These are phyloP conservation scores for Stemphylium vesicarium DNA, from an alignment of 2,329 filamentous ascomycete genomes.

Conservation along the genomic window DNA sequence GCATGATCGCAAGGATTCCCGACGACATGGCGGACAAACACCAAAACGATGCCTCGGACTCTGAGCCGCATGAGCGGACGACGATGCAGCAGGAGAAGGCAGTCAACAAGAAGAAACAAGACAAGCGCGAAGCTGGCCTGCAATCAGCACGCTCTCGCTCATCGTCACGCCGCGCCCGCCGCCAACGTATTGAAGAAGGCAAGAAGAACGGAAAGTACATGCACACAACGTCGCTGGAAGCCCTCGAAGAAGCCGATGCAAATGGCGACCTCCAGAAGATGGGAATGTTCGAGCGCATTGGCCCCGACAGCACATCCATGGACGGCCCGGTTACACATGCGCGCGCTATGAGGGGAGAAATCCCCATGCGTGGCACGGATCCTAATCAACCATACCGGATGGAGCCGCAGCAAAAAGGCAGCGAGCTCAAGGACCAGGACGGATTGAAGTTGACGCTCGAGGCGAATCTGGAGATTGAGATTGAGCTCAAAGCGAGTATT, in stretches of 20 bases:
- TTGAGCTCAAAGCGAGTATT: conserved; percentile 84
- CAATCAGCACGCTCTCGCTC: conserved; percentile 56
- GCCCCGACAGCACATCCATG: conserved; percentile 62
- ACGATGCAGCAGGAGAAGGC: conserved; percentile 56
- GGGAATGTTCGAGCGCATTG: conserved; percentile 62
- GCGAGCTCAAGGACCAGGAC: conserved; percentile 61
- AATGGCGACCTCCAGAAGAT: conserved; percentile 56
- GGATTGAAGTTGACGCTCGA: conserved; percentile 76
- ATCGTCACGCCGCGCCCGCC: conserved; percentile 55
- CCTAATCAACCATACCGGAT: conserved; percentile 57
- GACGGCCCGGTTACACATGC: conserved; percentile 63
- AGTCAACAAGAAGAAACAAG: conserved; percentile 50
- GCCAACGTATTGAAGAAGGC: conserved; percentile 54
- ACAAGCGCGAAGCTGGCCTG: conserved; percentile 45
- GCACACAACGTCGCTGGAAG: conserved; percentile 57
- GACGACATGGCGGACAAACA: conserved; percentile 41
- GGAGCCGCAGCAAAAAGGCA: conserved; percentile 50
- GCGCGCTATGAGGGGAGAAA: conserved; percentile 61
- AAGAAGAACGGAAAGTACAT: conserved; percentile 59
- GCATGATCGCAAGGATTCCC: conserved; percentile 25
- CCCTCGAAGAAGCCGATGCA: conserved; percentile 59
- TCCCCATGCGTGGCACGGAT: conserved; percentile 60
- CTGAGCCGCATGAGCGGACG: conserved; percentile 50
- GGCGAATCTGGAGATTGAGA: conserved; percentile 81
- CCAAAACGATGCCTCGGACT: conserved; percentile 35